Evolutionary conservation across 495 filamentous ascomycete genomes (phyloP).

Genomic region (Rusavskia elegans): DNA sequence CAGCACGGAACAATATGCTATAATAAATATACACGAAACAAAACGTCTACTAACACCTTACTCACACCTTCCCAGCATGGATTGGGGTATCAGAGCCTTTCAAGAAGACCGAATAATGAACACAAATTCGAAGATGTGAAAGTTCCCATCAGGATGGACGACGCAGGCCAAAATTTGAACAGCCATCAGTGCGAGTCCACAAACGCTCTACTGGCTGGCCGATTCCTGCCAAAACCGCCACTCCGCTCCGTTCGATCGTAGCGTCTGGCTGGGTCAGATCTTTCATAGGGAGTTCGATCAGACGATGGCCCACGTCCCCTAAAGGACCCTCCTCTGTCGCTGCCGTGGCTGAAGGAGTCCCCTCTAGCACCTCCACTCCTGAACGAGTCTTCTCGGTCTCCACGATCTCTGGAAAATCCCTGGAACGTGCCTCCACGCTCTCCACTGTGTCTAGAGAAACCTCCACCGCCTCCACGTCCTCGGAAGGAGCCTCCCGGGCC

Average conservation of each 20-base stretch:
- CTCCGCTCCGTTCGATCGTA: neutral
- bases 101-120: too few relatives aligned
- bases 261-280: neutral
- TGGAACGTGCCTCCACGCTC: too few relatives aligned
- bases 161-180: neutral
- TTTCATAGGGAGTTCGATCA: neutral
- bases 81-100: too few relatives aligned
- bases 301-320: neutral
- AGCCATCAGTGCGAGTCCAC: neutral
- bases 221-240: neutral
- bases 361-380: too few relatives aligned
- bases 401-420: too few relatives aligned
- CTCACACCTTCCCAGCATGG: too few relatives aligned
- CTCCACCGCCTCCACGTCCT: slow-evolving; percentile 1
- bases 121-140: neutral
- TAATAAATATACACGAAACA: too few relatives aligned
- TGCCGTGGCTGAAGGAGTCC: too few relatives aligned
- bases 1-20: too few relatives aligned
- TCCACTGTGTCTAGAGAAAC: neutral
- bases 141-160: neutral
- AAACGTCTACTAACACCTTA: too few relatives aligned
- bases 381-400: too few relatives aligned
- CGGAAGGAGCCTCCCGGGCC: neutral
- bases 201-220: neutral
- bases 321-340: neutral